Evolutionary conservation across 768 basidiomycete genomes (phyloP).

Genomic region (Naganishia antarctica): DNA sequence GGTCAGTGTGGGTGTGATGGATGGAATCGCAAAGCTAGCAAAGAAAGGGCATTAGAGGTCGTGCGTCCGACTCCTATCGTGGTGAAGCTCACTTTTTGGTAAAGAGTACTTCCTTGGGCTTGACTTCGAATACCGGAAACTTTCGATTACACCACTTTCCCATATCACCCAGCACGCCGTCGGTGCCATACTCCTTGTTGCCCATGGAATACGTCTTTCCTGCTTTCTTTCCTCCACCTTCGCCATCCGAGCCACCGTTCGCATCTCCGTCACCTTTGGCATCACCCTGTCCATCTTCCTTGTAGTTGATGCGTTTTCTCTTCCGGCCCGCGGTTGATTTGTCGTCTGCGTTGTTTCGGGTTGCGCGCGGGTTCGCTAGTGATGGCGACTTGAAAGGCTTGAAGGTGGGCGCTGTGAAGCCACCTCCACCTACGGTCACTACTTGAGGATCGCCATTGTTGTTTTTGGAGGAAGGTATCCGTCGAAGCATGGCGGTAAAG

Average conservation of each 20-base stretch:
- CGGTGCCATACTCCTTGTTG: conserved; percentile 59
- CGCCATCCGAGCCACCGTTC: conserved; percentile 53
- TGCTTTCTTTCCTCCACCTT: conserved; percentile 60
- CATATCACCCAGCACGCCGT: conserved; percentile 62
- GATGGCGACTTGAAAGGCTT: conserved; percentile 49
- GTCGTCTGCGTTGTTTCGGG: conserved; percentile 26
- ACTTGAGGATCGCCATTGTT: conserved; percentile 37
- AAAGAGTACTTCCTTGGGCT: conserved; percentile 44
- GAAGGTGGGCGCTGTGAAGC: conserved; percentile 44
- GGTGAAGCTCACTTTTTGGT: conserved; percentile 39
- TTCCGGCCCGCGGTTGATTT: conserved; percentile 56
- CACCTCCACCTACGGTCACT: conserved; percentile 43
- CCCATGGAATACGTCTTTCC: conserved; percentile 58
- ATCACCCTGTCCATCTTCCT: conserved; percentile 55
- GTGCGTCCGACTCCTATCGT: not conserved
- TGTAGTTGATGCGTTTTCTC: conserved; percentile 82
- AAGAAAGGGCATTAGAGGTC: not conserved
- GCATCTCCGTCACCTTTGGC: conserved; percentile 55
- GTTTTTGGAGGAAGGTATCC: conserved; percentile 26
- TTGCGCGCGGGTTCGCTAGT: conserved; percentile 29
- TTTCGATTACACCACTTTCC: conserved; percentile 48
- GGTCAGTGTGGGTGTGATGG: conserved; percentile 39
- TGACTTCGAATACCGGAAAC: conserved; percentile 56
- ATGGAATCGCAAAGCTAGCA: conserved; percentile 71
- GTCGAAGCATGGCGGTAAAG: not conserved